Conservation (phyloP, 2,329 filamentous ascomycete genomes). For the Parafenestella ontariensis region DNA sequence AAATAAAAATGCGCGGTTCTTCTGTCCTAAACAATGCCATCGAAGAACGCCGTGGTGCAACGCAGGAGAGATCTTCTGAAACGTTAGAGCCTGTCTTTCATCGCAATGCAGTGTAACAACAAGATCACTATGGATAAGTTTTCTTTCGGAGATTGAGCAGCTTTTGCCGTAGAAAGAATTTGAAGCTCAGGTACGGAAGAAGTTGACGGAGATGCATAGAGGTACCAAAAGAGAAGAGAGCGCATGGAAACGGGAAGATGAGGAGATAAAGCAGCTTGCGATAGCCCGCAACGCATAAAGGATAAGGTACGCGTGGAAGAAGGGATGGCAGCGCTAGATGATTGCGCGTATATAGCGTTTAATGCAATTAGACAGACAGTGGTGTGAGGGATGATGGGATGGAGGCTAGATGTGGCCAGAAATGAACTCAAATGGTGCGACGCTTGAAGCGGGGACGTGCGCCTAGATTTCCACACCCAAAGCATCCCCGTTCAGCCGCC, state of each 20-base stretch:
- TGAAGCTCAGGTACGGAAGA: too few species aligned
- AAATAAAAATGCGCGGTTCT: neutral
- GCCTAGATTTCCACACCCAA: conserved; percentile 1
- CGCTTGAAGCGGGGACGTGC: conserved; percentile 9
- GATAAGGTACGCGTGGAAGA: neutral
- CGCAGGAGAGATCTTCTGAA: neutral
- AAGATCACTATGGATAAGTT: neutral
- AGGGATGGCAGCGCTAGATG: neutral
- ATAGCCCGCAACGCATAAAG: neutral
- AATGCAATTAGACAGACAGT: neutral
- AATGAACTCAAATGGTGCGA: neutral
- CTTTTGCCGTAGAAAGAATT: too few species aligned
- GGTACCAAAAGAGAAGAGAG: neutral
- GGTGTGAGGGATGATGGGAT: neutral
- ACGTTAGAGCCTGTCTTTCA: neutral
- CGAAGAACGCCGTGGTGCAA: neutral
- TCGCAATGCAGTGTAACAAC: neutral
- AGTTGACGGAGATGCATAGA: too few species aligned
- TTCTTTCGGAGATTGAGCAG: neutral
- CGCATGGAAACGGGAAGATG: neutral
- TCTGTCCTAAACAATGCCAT: neutral
- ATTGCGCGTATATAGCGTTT: neutral
- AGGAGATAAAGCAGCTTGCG: neutral
- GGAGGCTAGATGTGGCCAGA: neutral
- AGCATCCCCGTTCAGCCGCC: neutral